Base-by-base conservation (phyloP, 1,284 basidiomycete genomes). In the Rhizoctonia solani region DNA sequence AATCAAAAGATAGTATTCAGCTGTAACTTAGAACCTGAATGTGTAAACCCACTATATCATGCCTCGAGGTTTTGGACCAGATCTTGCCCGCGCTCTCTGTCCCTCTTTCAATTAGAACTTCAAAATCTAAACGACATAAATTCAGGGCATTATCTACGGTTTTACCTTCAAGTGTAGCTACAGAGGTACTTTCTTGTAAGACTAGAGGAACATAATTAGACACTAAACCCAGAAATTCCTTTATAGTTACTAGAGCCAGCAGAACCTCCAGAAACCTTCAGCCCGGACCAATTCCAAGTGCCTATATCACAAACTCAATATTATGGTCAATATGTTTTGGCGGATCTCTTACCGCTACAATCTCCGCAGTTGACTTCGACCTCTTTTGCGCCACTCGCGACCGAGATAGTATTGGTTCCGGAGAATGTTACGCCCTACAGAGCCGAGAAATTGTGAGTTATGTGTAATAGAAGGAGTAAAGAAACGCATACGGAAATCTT, bases 201-300 rank as follows among this genome's bases (percentile, higher is more conserved):
- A 39, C 8, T 39, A 39, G 8, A 8, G 37, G 16, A 16, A 39
- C 37, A 8, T 8, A 8, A 46, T 19, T 46, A 46, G 44, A 46
- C 53, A 23, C 32, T 52, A 30, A 66, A 69, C 5, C 54, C 54
- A 16, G 63, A 66, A 23, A 69, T 69, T 1, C 68, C 68, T 29
- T 25, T 39, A 39, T 69, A 69, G 42, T 69, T 66, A 49, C 66
- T 66, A 2, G 46, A 25, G 11, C 68, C 68, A 1, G 65, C 54
- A 23, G 59, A 41, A 1, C 71, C 71, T 21, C 71, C 71, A 11
- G 68, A 53, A 8, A 68, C 61, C 16, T 29, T 68, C 37, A 72
- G 55, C n/a, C 66, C 59, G n/a, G 69, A 66, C 69, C 69, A 72
- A 52, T 72, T 67, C 71, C 69, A 72, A 3, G 69, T 71, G 1